phyloP scores from a whole-genome alignment of 805 yeast species.

The Candida endomychidarum region DNA sequence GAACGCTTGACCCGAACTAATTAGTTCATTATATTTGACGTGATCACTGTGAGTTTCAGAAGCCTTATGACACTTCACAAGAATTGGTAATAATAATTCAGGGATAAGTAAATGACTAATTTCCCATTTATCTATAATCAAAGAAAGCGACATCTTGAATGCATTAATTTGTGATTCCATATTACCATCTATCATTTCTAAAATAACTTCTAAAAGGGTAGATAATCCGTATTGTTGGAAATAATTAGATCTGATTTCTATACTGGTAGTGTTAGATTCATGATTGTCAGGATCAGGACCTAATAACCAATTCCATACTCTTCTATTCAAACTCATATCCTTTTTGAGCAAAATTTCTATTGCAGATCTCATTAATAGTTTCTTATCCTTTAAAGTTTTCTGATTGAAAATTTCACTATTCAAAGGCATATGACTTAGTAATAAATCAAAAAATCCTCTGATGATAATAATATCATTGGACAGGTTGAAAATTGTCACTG shows the following conservation, averaged over 20 bases:
- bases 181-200: constrained; percentile 41
- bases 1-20: constrained; percentile 54
- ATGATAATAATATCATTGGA: constrained; percentile 65
- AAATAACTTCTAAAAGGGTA: constrained; percentile 52
- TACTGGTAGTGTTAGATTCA: constrained; percentile 2
- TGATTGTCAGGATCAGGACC: constrained; percentile 60
- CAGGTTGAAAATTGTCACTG: constrained; percentile 27
- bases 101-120: constrained; percentile 78
- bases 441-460: constrained; percentile 83
- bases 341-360: constrained; percentile 68
- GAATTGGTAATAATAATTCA: constrained; percentile 60
- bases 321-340: constrained; percentile 92
- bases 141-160: constrained; percentile 58
- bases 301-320: constrained; percentile 90
- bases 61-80: constrained; percentile 44
- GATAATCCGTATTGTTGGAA: constrained; percentile 59
- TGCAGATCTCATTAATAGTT: constrained; percentile 59
- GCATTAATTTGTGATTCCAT: constrained; percentile 46
- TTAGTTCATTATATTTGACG: constrained; percentile 32
- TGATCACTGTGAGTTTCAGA: constrained; percentile 24
- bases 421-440: constrained; percentile 66
- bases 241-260: constrained; percentile 46
- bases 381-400: constrained; percentile 49
- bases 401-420: constrained; percentile 58
- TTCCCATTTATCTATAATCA: constrained; percentile 94